Base-by-base conservation (phyloP, 2,329 filamentous ascomycete species). In the Scedosporium apiospermum region DNA sequence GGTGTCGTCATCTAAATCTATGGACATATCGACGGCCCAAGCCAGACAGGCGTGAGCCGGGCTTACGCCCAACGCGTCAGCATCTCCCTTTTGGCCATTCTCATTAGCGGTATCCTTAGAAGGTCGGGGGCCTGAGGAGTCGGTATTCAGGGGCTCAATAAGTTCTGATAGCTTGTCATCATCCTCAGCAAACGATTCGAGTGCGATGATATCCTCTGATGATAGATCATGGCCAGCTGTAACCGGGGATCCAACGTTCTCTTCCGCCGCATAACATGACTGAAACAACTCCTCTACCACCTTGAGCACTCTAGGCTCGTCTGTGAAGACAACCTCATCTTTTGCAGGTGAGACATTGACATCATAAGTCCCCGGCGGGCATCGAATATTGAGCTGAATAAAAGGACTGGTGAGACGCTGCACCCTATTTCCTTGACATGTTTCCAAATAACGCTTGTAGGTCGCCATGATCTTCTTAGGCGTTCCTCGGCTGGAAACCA, bases 321-420 rank as follows among this genome's bases (percentile, higher is more conserved):
- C 76, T 4, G 76, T 77, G 68, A 93, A 91, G 0, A 91, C 68
- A 1, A 93, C 80, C 67, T 91, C 84, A 63, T 90, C 85, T 69
- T 93, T 93, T 3, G 84, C 77, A 3, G 88, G 83, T 64, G 91
- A 85, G 5, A 92, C 73, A 66, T 92, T 93, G 1, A 81, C 77
- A 72, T 93, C 89, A 68, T 93, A 93, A 63, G 78, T 86, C 30
- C 80, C 79, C 1, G 75, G 69, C 0, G 84, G 80, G 68, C 88
- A 92, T 14, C 71, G 71, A 34, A 93, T 84, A 63, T 85, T 82
- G 44, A 93, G 72, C 49, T 79, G 79, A 49, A 91, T 72, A 69
- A 92, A 91, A 0, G 81, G 80, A 60, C 83, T 80, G 18, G 77
- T 78, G 23, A 77, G 66, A 9, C 65, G 59, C 57, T 66, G 68